phyloP scores from a whole-genome alignment of 2,329 filamentous ascomycete species.

The Sarocladiaceae sp. region DNA sequence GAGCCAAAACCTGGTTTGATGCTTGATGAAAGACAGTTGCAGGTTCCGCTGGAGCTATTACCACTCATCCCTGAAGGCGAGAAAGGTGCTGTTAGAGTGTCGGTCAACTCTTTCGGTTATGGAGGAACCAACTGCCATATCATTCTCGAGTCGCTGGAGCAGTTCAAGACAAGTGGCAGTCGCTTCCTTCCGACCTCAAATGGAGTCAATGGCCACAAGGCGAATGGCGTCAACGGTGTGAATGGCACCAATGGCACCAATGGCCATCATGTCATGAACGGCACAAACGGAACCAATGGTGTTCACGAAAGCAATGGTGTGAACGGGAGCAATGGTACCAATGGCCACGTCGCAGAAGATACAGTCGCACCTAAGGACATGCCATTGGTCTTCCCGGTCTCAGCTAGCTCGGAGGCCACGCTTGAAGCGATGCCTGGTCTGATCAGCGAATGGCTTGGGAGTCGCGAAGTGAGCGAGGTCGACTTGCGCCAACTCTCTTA shows the following conservation, averaged over 20 bases:
- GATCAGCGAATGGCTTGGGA: not conserved
- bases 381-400: not conserved
- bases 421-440: not conserved
- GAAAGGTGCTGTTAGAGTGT: constrained; percentile 40
- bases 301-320: constrained; percentile 25
- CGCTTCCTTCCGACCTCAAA: constrained; percentile 20
- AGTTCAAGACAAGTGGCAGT: constrained; percentile 1
- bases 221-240: too few species aligned
- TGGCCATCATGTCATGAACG: constrained; percentile 23
- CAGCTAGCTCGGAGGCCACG: not conserved
- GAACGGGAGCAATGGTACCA: constrained; percentile 14
- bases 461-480: not conserved
- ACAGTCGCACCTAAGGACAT: constrained; percentile 10
- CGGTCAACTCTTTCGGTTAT: constrained; percentile 55
- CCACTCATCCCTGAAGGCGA: constrained; percentile 33
- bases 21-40: not conserved
- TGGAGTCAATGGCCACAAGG: too few species aligned
- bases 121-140: constrained; percentile 54
- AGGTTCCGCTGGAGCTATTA: constrained; percentile 36
- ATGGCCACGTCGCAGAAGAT: constrained; percentile 28
- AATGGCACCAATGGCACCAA: constrained; percentile 7
- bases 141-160: constrained; percentile 35
- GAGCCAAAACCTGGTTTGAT: not conserved
- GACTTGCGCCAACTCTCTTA: constrained; percentile 25
- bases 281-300: constrained; percentile 23